phyloP scores from a whole-genome alignment of 1,284 basidiomycete genomes.

The Austroboletus olivaceoglutinosus region DNA sequence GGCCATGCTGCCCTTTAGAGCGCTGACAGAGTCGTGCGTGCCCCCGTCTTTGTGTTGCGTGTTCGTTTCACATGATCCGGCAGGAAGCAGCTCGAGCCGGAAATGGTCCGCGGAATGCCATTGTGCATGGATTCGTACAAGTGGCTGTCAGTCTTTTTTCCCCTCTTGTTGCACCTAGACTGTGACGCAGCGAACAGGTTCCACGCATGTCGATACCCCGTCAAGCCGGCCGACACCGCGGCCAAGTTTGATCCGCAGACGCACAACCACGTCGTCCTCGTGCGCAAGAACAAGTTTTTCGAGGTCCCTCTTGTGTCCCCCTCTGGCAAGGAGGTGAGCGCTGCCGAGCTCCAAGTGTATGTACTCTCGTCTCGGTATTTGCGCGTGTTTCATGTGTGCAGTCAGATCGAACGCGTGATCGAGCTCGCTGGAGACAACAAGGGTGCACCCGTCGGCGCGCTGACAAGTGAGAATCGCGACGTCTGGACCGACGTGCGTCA shows the following conservation, averaged over 20 bases:
- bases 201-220: constrained; percentile 87
- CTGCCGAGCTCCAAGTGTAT: constrained; percentile 74
- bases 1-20: constrained; percentile 80
- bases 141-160: constrained; percentile 67
- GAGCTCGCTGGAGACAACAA: constrained; percentile 58
- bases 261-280: constrained; percentile 88
- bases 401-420: constrained; percentile 81
- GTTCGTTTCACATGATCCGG: background rate
- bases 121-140: constrained; percentile 96
- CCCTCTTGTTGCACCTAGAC: background rate
- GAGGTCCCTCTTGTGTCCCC: constrained; percentile 67
- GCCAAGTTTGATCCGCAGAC: constrained; percentile 73
- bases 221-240: constrained; percentile 81
- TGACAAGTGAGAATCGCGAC: constrained; percentile 90
- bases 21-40: constrained; percentile 74
- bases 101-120: constrained; percentile 79
- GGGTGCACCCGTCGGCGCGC: constrained; percentile 71
- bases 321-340: constrained; percentile 66
- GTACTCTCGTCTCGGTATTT: constrained; percentile 8
- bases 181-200: constrained; percentile 49
- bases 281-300: constrained; percentile 91
- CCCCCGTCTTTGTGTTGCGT: background rate
- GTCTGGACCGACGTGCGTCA: constrained; percentile 76
- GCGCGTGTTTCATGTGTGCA: constrained; percentile 20
- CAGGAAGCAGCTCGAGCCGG: constrained; percentile 84